Conservation (phyloP, 768 basidiomycete species). For the Lanmaoa pseudosensibilis region DNA sequence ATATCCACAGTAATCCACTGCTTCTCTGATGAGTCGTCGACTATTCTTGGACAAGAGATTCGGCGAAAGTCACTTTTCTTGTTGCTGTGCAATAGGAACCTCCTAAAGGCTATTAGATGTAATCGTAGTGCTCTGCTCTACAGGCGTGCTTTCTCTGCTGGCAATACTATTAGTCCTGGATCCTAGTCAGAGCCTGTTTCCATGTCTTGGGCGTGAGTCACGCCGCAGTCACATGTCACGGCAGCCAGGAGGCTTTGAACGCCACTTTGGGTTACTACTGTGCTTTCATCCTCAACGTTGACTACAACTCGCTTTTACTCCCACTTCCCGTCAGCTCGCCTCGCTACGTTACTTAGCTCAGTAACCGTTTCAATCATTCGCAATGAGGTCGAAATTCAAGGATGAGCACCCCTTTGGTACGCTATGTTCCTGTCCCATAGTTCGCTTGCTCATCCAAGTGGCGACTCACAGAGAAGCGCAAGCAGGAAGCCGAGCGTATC, state of each 20-base stretch:
- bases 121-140: conserved; percentile 4
- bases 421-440: conserved; percentile 26
- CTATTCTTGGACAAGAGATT: not conserved
- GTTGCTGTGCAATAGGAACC: not conserved
- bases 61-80: not conserved
- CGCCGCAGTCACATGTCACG: conserved; percentile 34
- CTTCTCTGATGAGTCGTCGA: not conserved
- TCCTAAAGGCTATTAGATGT: not conserved
- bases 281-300: conserved; percentile 26
- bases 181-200: not conserved
- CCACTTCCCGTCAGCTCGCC: conserved; percentile 7
- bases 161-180: not conserved
- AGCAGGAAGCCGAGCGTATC: conserved; percentile 98
- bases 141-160: not conserved
- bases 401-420: conserved; percentile 98
- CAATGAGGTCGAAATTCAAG: conserved; percentile 95
- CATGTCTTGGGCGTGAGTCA: conserved; percentile 29
- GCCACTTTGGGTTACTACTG: conserved; percentile 24
- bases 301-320: conserved; percentile 22
- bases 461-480: conserved; percentile 83
- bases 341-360: conserved; percentile 2
- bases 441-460: conserved; percentile 33
- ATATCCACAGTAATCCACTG: no score
- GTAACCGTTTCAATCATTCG: conserved; percentile 6
- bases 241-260: conserved; percentile 33